Evolutionary conservation across 805 yeast species (phyloP).

Genomic region (Komagataella populi): DNA sequence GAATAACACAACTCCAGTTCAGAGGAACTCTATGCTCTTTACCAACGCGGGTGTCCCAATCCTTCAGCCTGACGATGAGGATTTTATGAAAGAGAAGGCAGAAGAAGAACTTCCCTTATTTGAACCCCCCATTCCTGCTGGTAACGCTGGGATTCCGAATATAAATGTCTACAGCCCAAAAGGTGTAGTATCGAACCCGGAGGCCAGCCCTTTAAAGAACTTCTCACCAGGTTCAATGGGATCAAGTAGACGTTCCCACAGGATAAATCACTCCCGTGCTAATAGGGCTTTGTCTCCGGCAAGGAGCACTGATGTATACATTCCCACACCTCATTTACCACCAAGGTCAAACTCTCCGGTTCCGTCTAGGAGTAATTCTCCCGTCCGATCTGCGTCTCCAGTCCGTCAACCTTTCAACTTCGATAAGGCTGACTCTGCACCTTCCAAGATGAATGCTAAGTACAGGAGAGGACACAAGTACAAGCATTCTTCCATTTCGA

Average conservation of each 20-base stretch:
- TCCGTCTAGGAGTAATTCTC: conserved; percentile 16
- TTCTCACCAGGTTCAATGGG: not conserved
- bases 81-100: not conserved
- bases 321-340: conserved; percentile 10
- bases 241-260: not conserved
- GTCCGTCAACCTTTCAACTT: conserved; percentile 47
- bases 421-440: conserved; percentile 12
- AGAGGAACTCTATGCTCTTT: not conserved
- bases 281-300: not conserved
- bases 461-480: conserved; percentile 91
- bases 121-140: not conserved
- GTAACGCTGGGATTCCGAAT: not conserved
- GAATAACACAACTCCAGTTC: not conserved
- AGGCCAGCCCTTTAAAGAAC: conserved; percentile 1
- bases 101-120: not conserved
- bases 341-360: conserved; percentile 13
- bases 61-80: not conserved
- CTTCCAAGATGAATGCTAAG: conserved; percentile 29
- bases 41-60: not conserved
- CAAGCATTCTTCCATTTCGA: conserved; percentile 90
- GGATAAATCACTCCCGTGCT: not conserved
- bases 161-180: not conserved
- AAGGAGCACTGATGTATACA: conserved; percentile 4
- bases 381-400: conserved; percentile 18
- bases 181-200: not conserved